These are phyloP conservation scores for Symbiodinium pilosum DNA, from an alignment of 73 alveolate species.

Conservation along the genomic window DNA sequence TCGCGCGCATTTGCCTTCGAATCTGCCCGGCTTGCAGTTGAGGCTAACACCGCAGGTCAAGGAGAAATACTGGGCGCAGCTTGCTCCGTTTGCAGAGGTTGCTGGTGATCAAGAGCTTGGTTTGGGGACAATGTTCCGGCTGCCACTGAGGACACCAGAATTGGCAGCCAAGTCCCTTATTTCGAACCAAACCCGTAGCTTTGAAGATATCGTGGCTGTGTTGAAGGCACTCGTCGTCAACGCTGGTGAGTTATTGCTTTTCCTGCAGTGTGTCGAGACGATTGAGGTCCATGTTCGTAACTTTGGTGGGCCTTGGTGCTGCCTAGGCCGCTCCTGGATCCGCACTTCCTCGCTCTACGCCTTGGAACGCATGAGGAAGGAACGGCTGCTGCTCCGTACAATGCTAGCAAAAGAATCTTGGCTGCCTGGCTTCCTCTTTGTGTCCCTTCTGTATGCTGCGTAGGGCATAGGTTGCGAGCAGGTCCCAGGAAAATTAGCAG, in stretches of 20 bases:
- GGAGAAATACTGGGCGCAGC: constrained; percentile 52
- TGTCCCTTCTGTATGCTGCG: too few species aligned
- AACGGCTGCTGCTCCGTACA: constrained; percentile 42
- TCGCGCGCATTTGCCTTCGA: constrained; percentile 50
- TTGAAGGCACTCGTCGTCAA: constrained; percentile 4
- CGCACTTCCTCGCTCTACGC: neutral
- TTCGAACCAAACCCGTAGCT: constrained; percentile 18
- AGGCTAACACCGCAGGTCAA: neutral
- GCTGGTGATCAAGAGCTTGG: neutral
- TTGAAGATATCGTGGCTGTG: neutral
- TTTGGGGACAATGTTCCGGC: constrained; percentile 37
- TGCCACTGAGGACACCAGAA: constrained; percentile 40
- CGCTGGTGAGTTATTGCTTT: constrained; percentile 59
- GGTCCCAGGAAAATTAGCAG: too few species aligned
- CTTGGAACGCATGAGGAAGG: constrained; percentile 25
- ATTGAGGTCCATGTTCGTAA: constrained; percentile 25
- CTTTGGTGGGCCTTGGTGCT: neutral
- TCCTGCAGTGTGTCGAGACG: constrained; percentile 38
- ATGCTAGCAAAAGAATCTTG: neutral
- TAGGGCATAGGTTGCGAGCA: too few species aligned
- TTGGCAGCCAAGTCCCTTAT: constrained; percentile 25
- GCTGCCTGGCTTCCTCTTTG: too few species aligned
- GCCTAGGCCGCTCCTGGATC: constrained; percentile 37
- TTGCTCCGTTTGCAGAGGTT: constrained; percentile 25
- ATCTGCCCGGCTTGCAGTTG: constrained; percentile 55